Percentiles rank a stretch among this genome's conserved stretches.
Evolutionary conservation across 2,329 filamentous ascomycete genomes (phyloP).

Genomic region (Penicillium sp.): DNA sequence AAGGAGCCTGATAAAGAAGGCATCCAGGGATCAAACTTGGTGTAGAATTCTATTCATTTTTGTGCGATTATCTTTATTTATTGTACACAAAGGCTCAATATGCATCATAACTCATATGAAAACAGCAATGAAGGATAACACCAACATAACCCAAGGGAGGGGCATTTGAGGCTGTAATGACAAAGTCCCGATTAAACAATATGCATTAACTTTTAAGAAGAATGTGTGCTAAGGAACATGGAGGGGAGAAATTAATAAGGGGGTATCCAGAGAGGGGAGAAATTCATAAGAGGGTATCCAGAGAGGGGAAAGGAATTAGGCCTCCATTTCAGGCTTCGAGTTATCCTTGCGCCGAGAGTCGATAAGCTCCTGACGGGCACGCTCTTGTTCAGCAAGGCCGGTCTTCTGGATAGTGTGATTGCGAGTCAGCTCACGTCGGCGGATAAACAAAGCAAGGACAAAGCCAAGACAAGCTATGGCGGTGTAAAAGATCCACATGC

Average conservation of each 20-base stretch:
- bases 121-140: neutral
- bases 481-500: constrained; percentile 55
- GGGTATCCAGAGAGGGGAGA: neutral
- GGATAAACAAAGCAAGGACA: constrained; percentile 43
- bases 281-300: neutral
- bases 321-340: constrained; percentile 60
- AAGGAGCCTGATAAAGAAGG: neutral
- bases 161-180: neutral
- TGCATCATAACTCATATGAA: neutral
- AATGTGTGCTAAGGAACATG: neutral
- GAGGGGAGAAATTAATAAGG: neutral
- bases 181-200: neutral
- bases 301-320: neutral
- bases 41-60: neutral
- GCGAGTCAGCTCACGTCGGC: constrained; percentile 40
- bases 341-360: constrained; percentile 58
- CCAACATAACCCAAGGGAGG: neutral
- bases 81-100: neutral
- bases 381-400: constrained; percentile 47
- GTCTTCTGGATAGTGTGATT: constrained; percentile 48
- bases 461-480: constrained; percentile 38
- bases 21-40: neutral
- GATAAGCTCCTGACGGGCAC: constrained; percentile 40
- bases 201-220: neutral
- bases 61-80: neutral